phyloP scores from a whole-genome alignment of 305 asterid species.

The Striga hermonthica region DNA sequence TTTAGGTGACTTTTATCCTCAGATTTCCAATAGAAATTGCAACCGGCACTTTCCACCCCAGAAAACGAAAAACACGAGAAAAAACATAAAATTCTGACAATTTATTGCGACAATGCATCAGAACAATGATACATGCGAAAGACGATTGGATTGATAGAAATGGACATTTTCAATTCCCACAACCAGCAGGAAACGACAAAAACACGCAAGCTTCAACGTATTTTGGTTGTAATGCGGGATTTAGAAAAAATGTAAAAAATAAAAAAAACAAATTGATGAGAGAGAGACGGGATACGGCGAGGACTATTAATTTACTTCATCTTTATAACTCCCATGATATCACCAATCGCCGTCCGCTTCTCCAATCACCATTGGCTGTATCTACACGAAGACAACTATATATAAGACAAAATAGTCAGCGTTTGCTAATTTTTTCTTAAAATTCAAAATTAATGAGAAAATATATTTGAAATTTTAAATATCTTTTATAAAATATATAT shows the following conservation, averaged over 20 bases:
- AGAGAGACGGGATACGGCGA: background rate
- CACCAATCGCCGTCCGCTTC: too few relatives aligned
- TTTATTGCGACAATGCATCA: conserved; percentile 29
- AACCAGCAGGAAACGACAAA: conserved; percentile 13
- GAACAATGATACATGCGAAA: background rate
- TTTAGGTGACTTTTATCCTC: conserved; percentile 1
- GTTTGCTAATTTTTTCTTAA: too few relatives aligned
- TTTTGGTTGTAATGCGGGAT: background rate
- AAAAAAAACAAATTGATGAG: conserved; percentile 11
- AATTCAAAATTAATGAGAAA: too few relatives aligned
- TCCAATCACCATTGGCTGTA: too few relatives aligned
- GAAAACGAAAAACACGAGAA: background rate
- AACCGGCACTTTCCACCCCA: conserved; percentile 16
- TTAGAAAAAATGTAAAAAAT: background rate
- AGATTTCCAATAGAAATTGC: conserved; percentile 27
- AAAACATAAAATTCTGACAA: conserved; percentile 1
- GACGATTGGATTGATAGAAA: conserved; percentile 22
- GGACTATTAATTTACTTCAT: too few relatives aligned
- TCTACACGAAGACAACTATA: too few relatives aligned
- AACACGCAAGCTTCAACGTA: conserved; percentile 21
- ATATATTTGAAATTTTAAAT: too few relatives aligned
- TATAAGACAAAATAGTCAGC: too few relatives aligned
- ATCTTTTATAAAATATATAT: too few relatives aligned
- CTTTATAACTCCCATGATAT: too few relatives aligned
- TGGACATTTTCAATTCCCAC: conserved; percentile 17